A percentile compares a stretch with the other conserved stretches of the same genome.
Evolutionary conservation across 768 basidiomycete species (phyloP).

Genomic region (Cyathus striatus): DNA sequence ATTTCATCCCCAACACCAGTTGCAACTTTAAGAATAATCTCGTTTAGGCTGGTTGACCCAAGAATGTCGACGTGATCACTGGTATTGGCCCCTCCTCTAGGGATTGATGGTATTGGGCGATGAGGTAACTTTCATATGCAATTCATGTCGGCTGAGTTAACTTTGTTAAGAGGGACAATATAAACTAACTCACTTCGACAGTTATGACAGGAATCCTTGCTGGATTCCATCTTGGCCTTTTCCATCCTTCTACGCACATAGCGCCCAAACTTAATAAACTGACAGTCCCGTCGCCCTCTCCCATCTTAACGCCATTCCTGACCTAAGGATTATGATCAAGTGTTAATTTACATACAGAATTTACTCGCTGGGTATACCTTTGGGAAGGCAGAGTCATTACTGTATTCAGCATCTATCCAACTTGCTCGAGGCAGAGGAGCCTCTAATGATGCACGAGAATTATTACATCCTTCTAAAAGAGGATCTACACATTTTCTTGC

Average conservation of each 20-base stretch:
- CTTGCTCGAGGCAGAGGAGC: conserved; percentile 51
- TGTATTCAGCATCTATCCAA: conserved; percentile 85
- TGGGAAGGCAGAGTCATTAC: conserved; percentile 53
- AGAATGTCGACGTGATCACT: conserved; percentile 87
- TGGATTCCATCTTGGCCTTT: conserved; percentile 85
- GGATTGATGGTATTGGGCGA: conserved; percentile 64
- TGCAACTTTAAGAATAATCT: conserved; percentile 86
- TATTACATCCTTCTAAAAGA: conserved; percentile 33
- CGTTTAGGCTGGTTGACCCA: conserved; percentile 77
- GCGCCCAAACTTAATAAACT: conserved; percentile 79
- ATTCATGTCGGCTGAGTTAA: conserved; percentile 1
- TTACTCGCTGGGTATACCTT: conserved; percentile 30
- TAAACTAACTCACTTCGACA: conserved; percentile 58
- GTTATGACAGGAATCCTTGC: conserved; percentile 82
- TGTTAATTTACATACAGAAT: background rate
- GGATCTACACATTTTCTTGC: conserved; percentile 43
- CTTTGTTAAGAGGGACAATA: background rate
- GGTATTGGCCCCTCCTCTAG: conserved; percentile 88
- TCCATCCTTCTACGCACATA: conserved; percentile 99
- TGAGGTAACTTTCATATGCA: conserved; percentile 76
- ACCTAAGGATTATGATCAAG: conserved; percentile 33
- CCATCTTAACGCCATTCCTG: conserved; percentile 83
- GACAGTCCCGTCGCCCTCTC: conserved; percentile 95
- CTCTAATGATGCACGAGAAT: conserved; percentile 42
- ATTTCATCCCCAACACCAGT: conserved; percentile 77